Conservation (phyloP, 495 filamentous ascomycete genomes). For the Tuber borchii region DNA sequence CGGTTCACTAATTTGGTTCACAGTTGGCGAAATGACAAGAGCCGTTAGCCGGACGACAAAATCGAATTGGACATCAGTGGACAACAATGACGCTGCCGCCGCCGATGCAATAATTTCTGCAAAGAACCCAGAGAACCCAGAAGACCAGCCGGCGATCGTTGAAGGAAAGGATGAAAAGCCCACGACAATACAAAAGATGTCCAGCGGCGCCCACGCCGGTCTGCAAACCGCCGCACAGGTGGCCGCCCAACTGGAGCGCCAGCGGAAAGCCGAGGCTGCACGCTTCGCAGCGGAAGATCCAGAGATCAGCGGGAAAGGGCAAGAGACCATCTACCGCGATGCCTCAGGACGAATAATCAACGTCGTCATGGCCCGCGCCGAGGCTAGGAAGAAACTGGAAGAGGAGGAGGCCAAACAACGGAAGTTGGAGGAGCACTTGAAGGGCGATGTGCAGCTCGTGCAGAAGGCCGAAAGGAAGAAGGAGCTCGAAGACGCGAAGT, state of each 20-base stretch:
- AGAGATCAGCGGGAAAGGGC: slow-evolving; percentile 44
- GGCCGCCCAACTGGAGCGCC: slow-evolving; percentile 59
- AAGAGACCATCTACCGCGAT: slow-evolving; percentile 88
- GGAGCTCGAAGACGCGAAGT: slow-evolving; percentile 65
- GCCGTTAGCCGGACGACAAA: slow-evolving; percentile 76
- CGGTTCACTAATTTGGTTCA: slow-evolving; percentile 34
- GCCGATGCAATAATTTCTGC: slow-evolving; percentile 67
- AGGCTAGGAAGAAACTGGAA: slow-evolving; percentile 65
- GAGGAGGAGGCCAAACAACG: slow-evolving; percentile 61
- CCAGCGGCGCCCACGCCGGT: slow-evolving; percentile 76
- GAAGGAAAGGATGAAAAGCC: slow-evolving; percentile 43
- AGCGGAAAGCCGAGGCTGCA: slow-evolving; percentile 49
- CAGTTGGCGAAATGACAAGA: slow-evolving; percentile 52
- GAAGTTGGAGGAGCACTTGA: slow-evolving; percentile 57
- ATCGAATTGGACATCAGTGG: slow-evolving; percentile 62
- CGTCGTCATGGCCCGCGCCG: slow-evolving; percentile 79
- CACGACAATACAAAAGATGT: slow-evolving; percentile 58
- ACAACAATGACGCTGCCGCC: slow-evolving; percentile 47
- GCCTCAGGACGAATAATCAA: slow-evolving; percentile 88
- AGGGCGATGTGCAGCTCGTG: slow-evolving; percentile 74
- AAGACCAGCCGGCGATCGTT: slow-evolving; percentile 49
- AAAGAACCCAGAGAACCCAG: slow-evolving; percentile 53
- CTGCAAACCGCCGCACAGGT: slow-evolving; percentile 77
- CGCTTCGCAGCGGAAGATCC: slow-evolving; percentile 45
- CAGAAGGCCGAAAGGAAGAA: slow-evolving; percentile 51